Evolutionary conservation across 192 early-diverging fungal species (phyloP), one percentile per base, ranked within the genome.

Genomic region (Funneliformis mosseae): DNA sequence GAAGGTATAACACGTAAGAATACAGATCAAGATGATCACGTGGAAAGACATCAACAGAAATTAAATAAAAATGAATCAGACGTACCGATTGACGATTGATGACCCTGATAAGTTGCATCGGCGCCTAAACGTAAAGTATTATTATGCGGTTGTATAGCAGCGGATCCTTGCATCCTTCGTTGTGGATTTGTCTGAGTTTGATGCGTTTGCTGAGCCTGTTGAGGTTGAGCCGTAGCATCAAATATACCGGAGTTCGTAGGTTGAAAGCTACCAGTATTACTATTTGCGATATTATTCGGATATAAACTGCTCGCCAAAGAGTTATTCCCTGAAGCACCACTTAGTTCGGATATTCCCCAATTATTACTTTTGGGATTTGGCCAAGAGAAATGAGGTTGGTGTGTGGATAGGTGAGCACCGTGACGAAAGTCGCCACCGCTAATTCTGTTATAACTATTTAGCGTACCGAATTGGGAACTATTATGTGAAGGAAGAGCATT

Each of bases 71-170:
- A 27, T 4, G 11, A 14, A 33, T 12, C 12, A 43, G 10, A 39
- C 69, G 3, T 71, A 71, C 69, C 39, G 21, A 71, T 71, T 71
- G 69, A 71, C 1, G 69, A 71, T 41, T 71, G 69, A 71, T 71
- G 69, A 71, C 10, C 6, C 27, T 38, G n/a, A 28, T 59, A 38
- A 60, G 9, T n/a, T 33, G 48, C 18, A 6, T 76, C 50, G 18
- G 25, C 38, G 61, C n/a, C 69, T 14, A 21, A 28, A 28, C 69
- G 50, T 43, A 43, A 64, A 33, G 3, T 3, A 33, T 33, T 33
- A 33, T 33, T 33, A 33, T 33, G 33, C 23, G 6, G 60, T 23
- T 62, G 25, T 12, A 69, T 66, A 2, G n/a, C 5, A 28, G 25
- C 5, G 6, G 25, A 33, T 68, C 33, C 27, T 41, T 28, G 67